phyloP scores from a whole-genome alignment of 1,284 basidiomycete species.

The Ceratobasidium sp. region DNA sequence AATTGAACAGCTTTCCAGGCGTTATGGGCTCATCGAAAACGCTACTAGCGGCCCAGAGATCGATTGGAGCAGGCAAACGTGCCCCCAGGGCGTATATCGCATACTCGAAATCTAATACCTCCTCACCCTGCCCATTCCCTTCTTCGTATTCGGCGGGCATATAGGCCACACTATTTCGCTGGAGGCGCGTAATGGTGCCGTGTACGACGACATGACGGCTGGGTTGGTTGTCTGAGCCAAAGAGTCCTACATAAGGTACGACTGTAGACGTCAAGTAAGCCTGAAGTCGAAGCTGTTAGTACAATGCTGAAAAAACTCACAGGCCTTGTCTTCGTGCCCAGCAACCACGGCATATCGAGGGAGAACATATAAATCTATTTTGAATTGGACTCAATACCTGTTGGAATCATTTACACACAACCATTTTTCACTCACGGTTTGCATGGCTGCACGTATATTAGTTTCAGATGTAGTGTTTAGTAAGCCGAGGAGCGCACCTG shows the following conservation, averaged over 20 bases:
- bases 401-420: too few species aligned
- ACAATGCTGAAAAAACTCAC: constrained; percentile 68
- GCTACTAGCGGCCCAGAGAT: constrained; percentile 48
- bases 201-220: constrained; percentile 47
- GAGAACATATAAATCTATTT: constrained; percentile 52
- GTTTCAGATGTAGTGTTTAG: neutral
- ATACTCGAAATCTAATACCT: constrained; percentile 52
- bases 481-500: constrained; percentile 53
- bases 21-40: neutral
- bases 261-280: too few species aligned
- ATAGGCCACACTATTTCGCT: constrained; percentile 2
- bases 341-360: constrained; percentile 55
- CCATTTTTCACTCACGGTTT: constrained; percentile 1
- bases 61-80: constrained; percentile 50
- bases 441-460: neutral
- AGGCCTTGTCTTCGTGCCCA: constrained; percentile 56
- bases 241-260: constrained; percentile 32
- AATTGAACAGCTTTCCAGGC: neutral
- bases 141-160: neutral
- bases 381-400: neutral
- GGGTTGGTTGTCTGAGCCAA: constrained; percentile 55
- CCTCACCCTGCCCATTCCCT: neutral
- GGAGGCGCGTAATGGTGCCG: constrained; percentile 39
- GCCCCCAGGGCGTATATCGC: constrained; percentile 53
- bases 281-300: too few species aligned